Evolutionary conservation across 805 yeast genomes (phyloP).

Genomic region (Debaryomyces tyrocola): DNA sequence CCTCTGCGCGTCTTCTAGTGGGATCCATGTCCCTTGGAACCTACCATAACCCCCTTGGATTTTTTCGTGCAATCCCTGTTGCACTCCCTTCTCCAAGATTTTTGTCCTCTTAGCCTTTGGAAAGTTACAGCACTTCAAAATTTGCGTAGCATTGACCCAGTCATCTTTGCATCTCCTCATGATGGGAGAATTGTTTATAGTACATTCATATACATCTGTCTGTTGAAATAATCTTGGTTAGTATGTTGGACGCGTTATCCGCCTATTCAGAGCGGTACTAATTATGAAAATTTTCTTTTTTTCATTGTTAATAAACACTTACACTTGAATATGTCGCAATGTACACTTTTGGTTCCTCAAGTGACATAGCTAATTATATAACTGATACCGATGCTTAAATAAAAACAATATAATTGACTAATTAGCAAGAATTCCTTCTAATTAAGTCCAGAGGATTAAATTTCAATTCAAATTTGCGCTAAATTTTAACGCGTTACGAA

Average conservation of each 20-base stretch:
- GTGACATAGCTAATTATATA: slow-evolving; percentile 19
- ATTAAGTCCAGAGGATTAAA: not conserved
- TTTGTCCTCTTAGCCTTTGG: slow-evolving; percentile 94
- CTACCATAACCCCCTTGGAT: slow-evolving; percentile 97
- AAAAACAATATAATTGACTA: not conserved
- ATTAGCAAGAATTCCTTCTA: not conserved
- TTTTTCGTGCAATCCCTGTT: slow-evolving; percentile 83
- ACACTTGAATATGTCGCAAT: slow-evolving; percentile 48
- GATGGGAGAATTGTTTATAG: slow-evolving; percentile 65
- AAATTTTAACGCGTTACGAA: not conserved
- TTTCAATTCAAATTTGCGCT: not conserved
- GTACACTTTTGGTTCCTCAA: slow-evolving; percentile 38
- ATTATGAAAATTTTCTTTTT: not conserved
- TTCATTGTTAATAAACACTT: slow-evolving; percentile 18
- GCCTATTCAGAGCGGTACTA: not conserved
- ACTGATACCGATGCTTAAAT: not conserved
- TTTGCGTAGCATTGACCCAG: slow-evolving; percentile 98
- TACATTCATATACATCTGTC: slow-evolving; percentile 71
- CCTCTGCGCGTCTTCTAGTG: slow-evolving; percentile 65
- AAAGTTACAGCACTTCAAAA: slow-evolving; percentile 87
- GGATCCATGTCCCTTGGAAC: slow-evolving; percentile 97
- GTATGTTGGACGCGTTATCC: slow-evolving; percentile 6
- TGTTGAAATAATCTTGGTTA: slow-evolving; percentile 11
- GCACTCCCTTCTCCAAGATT: slow-evolving; percentile 91
- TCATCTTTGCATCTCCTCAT: slow-evolving; percentile 91